Conservation (phyloP, 176 grass and related monocot species). For the Aechmea fasciata region DNA sequence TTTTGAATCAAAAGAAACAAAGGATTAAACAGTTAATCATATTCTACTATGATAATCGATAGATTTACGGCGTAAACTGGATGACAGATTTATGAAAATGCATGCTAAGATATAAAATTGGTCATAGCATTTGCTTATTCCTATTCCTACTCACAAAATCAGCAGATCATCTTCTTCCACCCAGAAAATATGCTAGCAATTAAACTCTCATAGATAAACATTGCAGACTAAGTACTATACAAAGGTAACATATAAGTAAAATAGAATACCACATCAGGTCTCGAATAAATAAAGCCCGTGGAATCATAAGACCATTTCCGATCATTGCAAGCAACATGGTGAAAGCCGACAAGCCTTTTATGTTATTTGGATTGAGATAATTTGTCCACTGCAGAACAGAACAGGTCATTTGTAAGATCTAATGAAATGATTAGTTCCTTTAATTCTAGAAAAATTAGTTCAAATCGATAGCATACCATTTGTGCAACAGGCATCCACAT, state of each 20-base stretch:
- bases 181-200: background rate
- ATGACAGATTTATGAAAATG: too few species aligned
- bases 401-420: conserved; percentile 18
- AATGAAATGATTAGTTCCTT: background rate
- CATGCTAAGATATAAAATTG: too few species aligned
- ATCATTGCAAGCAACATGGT: conserved; percentile 97
- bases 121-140: too few species aligned
- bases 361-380: conserved; percentile 97
- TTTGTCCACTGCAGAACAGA: conserved; percentile 84
- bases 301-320: conserved; percentile 99
- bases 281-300: conserved; percentile 94
- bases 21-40: too few species aligned
- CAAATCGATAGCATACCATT: conserved; percentile 50
- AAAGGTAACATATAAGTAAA: conserved; percentile 15
- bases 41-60: too few species aligned
- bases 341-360: conserved; percentile 90
- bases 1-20: too few species aligned
- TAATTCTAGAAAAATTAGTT: background rate
- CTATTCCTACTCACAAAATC: too few species aligned
- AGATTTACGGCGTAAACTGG: too few species aligned
- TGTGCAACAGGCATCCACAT: conserved; percentile 98
- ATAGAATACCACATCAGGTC: conserved; percentile 89
- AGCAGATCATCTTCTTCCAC: background rate
- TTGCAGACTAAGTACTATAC: background rate
- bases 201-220: background rate